A percentile compares a stretch with the other conserved stretches of the same genome.
Conservation (phyloP, 352 stramenopile species). For the Aphanomyces stellatus region DNA sequence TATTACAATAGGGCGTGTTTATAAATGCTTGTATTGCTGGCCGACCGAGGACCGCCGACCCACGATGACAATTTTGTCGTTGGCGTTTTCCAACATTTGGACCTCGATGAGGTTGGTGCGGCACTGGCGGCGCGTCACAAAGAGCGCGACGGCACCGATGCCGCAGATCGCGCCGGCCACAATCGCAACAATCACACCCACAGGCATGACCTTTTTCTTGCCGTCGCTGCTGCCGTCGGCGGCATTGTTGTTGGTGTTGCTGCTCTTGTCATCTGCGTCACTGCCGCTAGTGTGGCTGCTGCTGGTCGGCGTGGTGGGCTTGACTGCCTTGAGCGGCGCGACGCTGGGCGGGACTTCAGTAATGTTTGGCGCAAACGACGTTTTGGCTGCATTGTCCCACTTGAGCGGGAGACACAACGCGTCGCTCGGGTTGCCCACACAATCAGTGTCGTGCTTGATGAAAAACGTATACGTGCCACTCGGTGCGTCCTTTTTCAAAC, state of each 20-base stretch:
- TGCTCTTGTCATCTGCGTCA: neutral
- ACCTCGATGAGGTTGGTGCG: too few relatives aligned
- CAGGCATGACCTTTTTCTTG: too few relatives aligned
- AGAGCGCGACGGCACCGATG: neutral
- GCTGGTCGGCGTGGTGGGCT: too few relatives aligned
- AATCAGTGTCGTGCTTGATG: conserved; percentile 63
- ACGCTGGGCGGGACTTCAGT: neutral
- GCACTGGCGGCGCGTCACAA: conserved; percentile 13
- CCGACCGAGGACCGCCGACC: too few relatives aligned
- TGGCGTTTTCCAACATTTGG: too few relatives aligned
- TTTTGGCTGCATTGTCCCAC: neutral
- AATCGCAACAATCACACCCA: neutral
- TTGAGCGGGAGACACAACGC: neutral
- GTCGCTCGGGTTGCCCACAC: conserved; percentile 23
- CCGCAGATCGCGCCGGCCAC: neutral
- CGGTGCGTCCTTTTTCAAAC: conserved; percentile 54
- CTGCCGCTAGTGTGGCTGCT: too few relatives aligned
- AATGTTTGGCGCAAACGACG: neutral
- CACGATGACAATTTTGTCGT: too few relatives aligned
- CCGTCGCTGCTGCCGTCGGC: neutral
- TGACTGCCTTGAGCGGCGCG: too few relatives aligned
- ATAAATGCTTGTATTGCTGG: too few relatives aligned
- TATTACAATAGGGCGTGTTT: too few relatives aligned
- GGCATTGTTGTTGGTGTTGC: neutral
- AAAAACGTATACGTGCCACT: conserved; percentile 55